phyloP scores from a whole-genome alignment of 31 red algal species.

The Odonthalia washingtoniensis region DNA sequence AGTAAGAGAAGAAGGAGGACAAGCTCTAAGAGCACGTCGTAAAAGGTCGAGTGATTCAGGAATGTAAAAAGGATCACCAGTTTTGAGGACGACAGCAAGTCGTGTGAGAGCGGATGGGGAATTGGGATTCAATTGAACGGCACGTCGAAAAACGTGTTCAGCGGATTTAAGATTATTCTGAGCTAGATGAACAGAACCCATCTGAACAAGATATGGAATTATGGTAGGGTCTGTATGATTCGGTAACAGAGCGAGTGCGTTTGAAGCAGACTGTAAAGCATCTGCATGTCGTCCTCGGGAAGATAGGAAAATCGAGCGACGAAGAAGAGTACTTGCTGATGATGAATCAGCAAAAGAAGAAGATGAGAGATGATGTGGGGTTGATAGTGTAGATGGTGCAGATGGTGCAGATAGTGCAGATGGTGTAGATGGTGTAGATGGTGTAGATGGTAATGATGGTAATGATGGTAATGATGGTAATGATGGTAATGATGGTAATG shows the following conservation, averaged over 20 bases:
- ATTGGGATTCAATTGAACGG: slow-evolving; percentile 19
- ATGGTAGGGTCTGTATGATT: background rate
- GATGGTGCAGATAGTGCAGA: background rate
- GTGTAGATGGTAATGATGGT: too few species aligned
- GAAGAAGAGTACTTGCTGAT: slow-evolving; percentile 30
- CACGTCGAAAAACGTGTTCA: slow-evolving; percentile 40
- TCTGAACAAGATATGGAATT: slow-evolving; percentile 43
- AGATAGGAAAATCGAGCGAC: slow-evolving; percentile 34
- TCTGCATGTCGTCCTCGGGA: slow-evolving; percentile 40
- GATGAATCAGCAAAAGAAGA: too few species aligned
- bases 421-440: background rate
- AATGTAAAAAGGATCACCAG: slow-evolving; percentile 58
- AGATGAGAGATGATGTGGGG: too few species aligned
- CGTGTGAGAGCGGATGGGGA: slow-evolving; percentile 32
- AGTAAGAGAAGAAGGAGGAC: background rate
- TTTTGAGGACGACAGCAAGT: slow-evolving; percentile 45
- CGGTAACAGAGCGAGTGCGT: slow-evolving; percentile 19
- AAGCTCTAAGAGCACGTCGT: slow-evolving; percentile 34
- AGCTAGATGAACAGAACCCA: slow-evolving; percentile 40
- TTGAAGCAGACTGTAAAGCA: slow-evolving; percentile 30
- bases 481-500: too few species aligned
- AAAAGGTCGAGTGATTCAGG: slow-evolving; percentile 55
- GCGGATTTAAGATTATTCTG: slow-evolving; percentile 22
- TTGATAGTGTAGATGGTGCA: background rate
- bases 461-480: too few species aligned